Evolutionary conservation across 495 filamentous ascomycete species (phyloP).

Genomic region (Penicilliopsis zonata): DNA sequence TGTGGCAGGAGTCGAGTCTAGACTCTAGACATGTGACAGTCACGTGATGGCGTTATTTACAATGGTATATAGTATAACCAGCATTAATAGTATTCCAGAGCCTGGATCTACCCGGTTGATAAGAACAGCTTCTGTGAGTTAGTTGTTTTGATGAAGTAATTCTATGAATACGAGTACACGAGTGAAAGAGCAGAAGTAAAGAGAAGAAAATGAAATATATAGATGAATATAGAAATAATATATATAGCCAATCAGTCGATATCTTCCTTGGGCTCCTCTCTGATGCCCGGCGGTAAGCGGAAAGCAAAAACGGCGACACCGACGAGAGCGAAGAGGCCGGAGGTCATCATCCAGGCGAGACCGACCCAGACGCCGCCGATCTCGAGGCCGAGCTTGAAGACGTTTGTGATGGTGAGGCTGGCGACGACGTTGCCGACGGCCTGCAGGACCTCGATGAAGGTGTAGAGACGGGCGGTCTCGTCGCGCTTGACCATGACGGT

Average conservation of each 20-base stretch:
- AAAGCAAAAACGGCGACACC: constrained; percentile 27
- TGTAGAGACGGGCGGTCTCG: constrained; percentile 44
- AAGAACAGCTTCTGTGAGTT: no score
- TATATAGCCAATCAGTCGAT: not conserved
- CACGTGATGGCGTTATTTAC: no score
- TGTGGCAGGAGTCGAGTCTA: no score
- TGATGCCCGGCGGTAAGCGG: constrained; percentile 12
- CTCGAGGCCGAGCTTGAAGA: constrained; percentile 39
- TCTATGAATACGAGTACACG: no score
- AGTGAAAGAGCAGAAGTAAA: no score
- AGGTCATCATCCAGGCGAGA: constrained; percentile 42
- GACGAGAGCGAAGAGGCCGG: constrained; percentile 27
- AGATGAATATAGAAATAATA: not conserved
- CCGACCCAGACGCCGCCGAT: constrained; percentile 40
- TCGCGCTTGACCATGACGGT: constrained; percentile 39
- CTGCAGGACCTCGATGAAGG: constrained; percentile 44
- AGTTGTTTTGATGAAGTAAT: no score
- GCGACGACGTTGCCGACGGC: constrained; percentile 41
- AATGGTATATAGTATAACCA: no score
- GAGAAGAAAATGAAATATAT: not conserved
- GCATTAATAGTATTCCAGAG: no score
- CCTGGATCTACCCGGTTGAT: no score
- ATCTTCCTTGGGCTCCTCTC: not conserved
- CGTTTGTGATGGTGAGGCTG: constrained; percentile 37
- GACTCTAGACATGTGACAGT: no score